Evolutionary conservation across 768 basidiomycete genomes (phyloP), one percentile per base, ranked within the genome.

Genomic region (Pulveroboletus sp.): DNA sequence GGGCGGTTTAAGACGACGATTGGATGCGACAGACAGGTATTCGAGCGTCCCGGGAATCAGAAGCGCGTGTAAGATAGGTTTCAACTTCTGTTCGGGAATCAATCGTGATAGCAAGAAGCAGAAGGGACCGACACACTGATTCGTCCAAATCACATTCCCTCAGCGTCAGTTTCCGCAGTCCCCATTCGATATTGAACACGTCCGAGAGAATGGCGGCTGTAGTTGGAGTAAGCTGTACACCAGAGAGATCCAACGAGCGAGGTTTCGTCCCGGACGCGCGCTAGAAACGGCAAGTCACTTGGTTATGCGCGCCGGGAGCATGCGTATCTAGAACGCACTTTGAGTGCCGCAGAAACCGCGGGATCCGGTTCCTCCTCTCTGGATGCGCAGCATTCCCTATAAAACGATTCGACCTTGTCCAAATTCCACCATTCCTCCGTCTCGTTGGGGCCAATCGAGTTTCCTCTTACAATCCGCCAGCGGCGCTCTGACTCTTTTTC

Each of bases 71-170:
- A 98, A 72, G 10, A 98, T 82, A 2, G 89, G 88, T 71, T 96
- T 97, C 42, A 98, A 67, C 38, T 81, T 79, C 89, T 91, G 61
- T 23, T 38, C 10, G 22, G 19, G 9, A 14, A 20, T 58, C 30
- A 57, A 43, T 29, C 40, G n/a, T n/a, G n/a, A n/a, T n/a, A 36
- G 22, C 13, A 29, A 30, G 2, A 42, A 37, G 23, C 19, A 51
- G 40, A 24, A 22, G 1, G 17, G n/a, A 20, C 37, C 37, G 36
- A 64, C 48, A 6, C 68, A 93, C 93, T 50, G 78, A 76, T 44
- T 92, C 88, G 55, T 93, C 91, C 19, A 98, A 67, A 57, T 93
- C 83, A 60, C 93, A 97, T 63, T 89, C 87, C 35, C 89, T 82
- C 47, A 96, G 78, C 0, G 50, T 41, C 16, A 41, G 1, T n/a